phyloP scores from a whole-genome alignment of 1,284 basidiomycete species.

The Hemileia vastatrix region DNA sequence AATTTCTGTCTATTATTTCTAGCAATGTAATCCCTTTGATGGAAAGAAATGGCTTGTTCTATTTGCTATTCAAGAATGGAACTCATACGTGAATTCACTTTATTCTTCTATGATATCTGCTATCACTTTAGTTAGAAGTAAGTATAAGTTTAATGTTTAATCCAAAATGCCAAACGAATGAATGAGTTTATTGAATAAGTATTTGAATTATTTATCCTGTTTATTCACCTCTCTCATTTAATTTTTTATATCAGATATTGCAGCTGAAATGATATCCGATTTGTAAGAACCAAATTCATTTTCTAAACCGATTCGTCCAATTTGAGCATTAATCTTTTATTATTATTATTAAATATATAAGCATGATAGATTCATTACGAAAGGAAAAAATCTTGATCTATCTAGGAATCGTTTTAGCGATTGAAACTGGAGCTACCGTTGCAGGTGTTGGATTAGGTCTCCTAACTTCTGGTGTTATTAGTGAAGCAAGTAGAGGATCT shows the following conservation, averaged over 20 bases:
- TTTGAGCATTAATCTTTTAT: no score
- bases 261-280: constrained; percentile 6
- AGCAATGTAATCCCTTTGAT: constrained; percentile 19
- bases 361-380: not conserved
- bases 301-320: no score
- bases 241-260: not conserved
- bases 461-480: no score
- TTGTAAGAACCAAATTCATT: no score
- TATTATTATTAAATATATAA: no score
- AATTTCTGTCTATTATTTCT: not conserved
- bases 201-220: not conserved
- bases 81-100: constrained; percentile 15
- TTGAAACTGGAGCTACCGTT: no score
- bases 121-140: constrained; percentile 11
- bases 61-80: constrained; percentile 16
- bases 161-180: not conserved
- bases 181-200: not conserved
- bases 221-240: not conserved
- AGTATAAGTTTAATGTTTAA: no score
- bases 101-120: constrained; percentile 4
- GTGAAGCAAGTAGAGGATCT: no score
- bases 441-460: no score
- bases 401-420: not conserved
- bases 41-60: constrained; percentile 8
- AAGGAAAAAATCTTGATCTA: not conserved